Conservation (phyloP, 805 yeast species). For the Trichomonascus vanleenenianus region DNA sequence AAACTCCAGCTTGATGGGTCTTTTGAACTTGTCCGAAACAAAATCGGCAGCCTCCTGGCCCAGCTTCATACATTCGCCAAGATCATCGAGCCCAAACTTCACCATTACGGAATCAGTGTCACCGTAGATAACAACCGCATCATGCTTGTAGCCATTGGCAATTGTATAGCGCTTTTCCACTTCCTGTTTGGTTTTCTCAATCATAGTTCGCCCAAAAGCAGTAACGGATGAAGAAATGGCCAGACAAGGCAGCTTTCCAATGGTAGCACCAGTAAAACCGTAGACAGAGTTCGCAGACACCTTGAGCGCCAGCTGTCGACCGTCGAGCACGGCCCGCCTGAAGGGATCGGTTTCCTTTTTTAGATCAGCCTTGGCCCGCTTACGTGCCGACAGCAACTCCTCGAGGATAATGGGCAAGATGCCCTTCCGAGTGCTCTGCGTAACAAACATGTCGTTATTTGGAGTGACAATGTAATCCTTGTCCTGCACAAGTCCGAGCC, state of each 20-base stretch:
- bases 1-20: slow-evolving; percentile 91
- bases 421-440: slow-evolving; percentile 62
- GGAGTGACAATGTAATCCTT: slow-evolving; percentile 84
- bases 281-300: slow-evolving; percentile 97
- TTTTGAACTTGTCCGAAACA: slow-evolving; percentile 68
- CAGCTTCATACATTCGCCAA: slow-evolving; percentile 76
- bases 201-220: slow-evolving; percentile 94
- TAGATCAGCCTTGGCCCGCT: slow-evolving; percentile 82
- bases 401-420: slow-evolving; percentile 85
- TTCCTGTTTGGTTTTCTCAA: slow-evolving; percentile 78
- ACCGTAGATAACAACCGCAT: slow-evolving; percentile 91
- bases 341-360: slow-evolving; percentile 93
- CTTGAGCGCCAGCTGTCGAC: slow-evolving; percentile 93
- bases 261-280: slow-evolving; percentile 98
- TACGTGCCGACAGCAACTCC: slow-evolving; percentile 86
- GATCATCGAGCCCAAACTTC: slow-evolving; percentile 77
- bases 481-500: slow-evolving; percentile 53
- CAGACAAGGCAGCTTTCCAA: slow-evolving; percentile 93
- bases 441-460: slow-evolving; percentile 86
- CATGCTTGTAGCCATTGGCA: slow-evolving; percentile 76
- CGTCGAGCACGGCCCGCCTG: slow-evolving; percentile 86
- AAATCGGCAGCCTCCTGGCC: slow-evolving; percentile 92
- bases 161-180: slow-evolving; percentile 75
- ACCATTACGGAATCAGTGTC: slow-evolving; percentile 99
- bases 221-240: slow-evolving; percentile 95